Conservation (phyloP, 176 grass and related monocot genomes). For the Cymbopogon citratus region DNA sequence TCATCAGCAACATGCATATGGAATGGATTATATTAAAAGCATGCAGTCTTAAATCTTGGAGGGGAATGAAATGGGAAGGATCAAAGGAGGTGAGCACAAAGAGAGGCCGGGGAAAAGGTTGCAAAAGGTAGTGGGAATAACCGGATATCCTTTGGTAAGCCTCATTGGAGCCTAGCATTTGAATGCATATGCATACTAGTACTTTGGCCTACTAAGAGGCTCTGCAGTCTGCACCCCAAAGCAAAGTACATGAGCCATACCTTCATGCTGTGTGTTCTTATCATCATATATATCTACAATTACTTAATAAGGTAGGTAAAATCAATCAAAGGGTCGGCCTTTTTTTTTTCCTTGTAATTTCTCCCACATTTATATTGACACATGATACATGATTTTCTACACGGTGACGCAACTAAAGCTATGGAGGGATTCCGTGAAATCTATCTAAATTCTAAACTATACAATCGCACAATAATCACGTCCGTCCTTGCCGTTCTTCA, state of each 20-base stretch:
- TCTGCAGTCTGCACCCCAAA: slow-evolving; percentile 23
- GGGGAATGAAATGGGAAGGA: background rate
- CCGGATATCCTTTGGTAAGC: slow-evolving; percentile 46
- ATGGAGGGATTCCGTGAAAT: background rate
- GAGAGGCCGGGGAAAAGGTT: slow-evolving; percentile 31
- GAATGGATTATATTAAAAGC: background rate
- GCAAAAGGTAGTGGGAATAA: slow-evolving; percentile 68
- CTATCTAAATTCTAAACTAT: background rate
- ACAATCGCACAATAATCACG: background rate
- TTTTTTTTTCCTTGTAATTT: background rate
- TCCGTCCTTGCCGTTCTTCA: background rate
- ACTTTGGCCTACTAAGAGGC: slow-evolving; percentile 33
- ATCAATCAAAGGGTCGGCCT: slow-evolving; percentile 17
- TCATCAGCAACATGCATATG: slow-evolving; percentile 37
- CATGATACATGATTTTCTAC: background rate
- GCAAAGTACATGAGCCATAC: slow-evolving; percentile 32
- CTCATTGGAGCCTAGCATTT: slow-evolving; percentile 71
- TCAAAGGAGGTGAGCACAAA: slow-evolving; percentile 46
- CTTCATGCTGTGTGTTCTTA: background rate
- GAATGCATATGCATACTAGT: slow-evolving; percentile 50
- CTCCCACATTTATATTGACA: slow-evolving; percentile 1
- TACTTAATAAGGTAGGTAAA: slow-evolving; percentile 31
- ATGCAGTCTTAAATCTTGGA: slow-evolving; percentile 42
- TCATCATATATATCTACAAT: background rate
- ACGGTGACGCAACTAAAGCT: background rate